Evolutionary conservation across 176 grass and related monocot genomes (phyloP).

Genomic region (Triticum monococcum): DNA sequence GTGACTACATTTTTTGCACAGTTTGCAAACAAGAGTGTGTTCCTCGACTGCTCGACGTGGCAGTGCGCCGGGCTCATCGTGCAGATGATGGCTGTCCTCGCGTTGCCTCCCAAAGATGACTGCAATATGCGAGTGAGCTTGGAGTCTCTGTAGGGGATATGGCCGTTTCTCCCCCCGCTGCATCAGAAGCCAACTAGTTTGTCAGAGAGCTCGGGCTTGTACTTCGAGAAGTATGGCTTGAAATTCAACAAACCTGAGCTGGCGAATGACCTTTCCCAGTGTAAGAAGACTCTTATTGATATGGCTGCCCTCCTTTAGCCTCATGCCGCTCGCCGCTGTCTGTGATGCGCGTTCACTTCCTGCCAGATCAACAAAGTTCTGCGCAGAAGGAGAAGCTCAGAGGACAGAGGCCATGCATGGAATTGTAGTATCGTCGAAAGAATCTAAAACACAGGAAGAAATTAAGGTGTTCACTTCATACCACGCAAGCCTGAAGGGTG

Average conservation of each 20-base stretch:
- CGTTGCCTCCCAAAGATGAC: constrained; percentile 77
- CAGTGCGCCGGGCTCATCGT: constrained; percentile 84
- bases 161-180: constrained; percentile 80
- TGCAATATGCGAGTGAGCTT: constrained; percentile 94
- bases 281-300: constrained; percentile 93
- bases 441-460: background rate
- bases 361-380: constrained; percentile 98
- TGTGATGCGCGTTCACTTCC: constrained; percentile 95
- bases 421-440: background rate
- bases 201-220: background rate
- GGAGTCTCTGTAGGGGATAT: constrained; percentile 89
- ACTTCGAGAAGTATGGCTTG: background rate
- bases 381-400: background rate
- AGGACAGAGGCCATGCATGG: background rate
- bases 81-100: constrained; percentile 86
- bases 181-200: background rate
- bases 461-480: constrained; percentile 32
- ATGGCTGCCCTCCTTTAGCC: constrained; percentile 92
- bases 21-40: constrained; percentile 85
- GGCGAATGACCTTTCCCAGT: constrained; percentile 90
- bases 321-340: constrained; percentile 53
- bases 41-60: constrained; percentile 85
- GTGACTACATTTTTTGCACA: constrained; percentile 79
- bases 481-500: constrained; percentile 78
- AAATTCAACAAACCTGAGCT: constrained; percentile 64